Conservation (phyloP, 768 basidiomycete genomes). For the Termitomyces sp. region DNA sequence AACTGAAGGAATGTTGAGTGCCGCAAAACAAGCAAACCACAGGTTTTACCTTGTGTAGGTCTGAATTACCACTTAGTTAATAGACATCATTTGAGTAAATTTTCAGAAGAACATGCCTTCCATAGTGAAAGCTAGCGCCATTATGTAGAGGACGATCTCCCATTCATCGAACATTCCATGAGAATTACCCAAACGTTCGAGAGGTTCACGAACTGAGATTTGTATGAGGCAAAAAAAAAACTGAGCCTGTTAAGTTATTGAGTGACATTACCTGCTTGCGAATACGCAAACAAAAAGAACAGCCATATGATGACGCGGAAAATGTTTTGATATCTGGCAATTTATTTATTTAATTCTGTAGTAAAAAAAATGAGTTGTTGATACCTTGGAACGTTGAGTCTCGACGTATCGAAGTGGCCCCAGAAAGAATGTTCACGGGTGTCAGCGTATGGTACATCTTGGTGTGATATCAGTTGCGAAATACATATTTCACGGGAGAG, state of each 20-base stretch:
- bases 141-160: constrained; percentile 75
- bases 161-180: constrained; percentile 61
- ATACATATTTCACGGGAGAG: not conserved
- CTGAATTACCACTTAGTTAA: constrained; percentile 19
- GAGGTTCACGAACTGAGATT: constrained; percentile 62
- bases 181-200: constrained; percentile 59
- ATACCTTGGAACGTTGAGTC: constrained; percentile 75
- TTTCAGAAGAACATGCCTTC: constrained; percentile 55
- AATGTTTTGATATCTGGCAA: constrained; percentile 72
- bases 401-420: constrained; percentile 68
- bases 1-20: constrained; percentile 35
- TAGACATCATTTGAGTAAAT: not conserved
- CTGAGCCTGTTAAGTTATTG: not conserved
- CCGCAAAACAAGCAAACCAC: not conserved
- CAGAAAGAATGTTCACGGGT: constrained; percentile 49
- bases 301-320: constrained; percentile 77
- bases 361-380: not conserved
- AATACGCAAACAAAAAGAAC: constrained; percentile 73
- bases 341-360: constrained; percentile 2
- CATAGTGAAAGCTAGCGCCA: constrained; percentile 70
- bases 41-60: constrained; percentile 46
- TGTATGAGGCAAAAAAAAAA: constrained; percentile 5
- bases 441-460: constrained; percentile 68
- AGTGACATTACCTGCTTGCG: constrained; percentile 62
- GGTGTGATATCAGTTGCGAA: not conserved